Percentiles rank a stretch among this genome's conserved stretches.
These are phyloP conservation scores for Cucumis cinereus DNA, from an alignment of 306 rosid species.

Conservation along the genomic window DNA sequence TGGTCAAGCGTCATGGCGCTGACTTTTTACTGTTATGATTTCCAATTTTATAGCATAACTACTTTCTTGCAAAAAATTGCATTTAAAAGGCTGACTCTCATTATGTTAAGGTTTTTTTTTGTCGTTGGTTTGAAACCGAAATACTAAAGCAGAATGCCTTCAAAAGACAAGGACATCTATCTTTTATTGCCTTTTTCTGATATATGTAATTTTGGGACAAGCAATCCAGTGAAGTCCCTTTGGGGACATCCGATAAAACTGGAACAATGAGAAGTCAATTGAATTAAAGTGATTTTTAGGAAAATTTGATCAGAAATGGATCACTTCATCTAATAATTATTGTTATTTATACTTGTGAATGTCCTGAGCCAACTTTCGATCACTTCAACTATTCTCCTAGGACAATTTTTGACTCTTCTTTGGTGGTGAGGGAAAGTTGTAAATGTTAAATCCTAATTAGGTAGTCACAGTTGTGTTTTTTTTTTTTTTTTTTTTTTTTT, in stretches of 20 bases:
- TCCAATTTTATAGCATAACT: not conserved
- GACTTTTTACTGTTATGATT: not conserved
- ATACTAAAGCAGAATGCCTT: not conserved
- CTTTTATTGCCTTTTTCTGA: not conserved
- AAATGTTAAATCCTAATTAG: not conserved
- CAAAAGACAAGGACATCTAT: not conserved
- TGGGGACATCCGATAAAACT: too few species aligned
- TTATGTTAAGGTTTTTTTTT: not conserved
- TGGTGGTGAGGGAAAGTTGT: not conserved
- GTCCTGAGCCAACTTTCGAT: not conserved
- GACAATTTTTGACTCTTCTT: not conserved
- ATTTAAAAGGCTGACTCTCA: not conserved
- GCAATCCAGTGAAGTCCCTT: not conserved
- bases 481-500: not conserved
- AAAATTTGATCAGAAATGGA: not conserved
- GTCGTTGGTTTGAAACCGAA: too few species aligned
- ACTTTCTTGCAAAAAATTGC: too few species aligned
- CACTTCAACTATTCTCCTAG: not conserved
- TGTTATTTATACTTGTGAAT: not conserved
- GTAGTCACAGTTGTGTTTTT: too few species aligned
- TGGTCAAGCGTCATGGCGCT: not conserved
- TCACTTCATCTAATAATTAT: not conserved
- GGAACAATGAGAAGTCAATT: too few species aligned
- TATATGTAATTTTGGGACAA: not conserved
- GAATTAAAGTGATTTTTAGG: not conserved